Percentiles rank a stretch among this genome's conserved stretches.
phyloP scores from a whole-genome alignment of 495 filamentous ascomycete genomes.

The Podospora sp. region DNA sequence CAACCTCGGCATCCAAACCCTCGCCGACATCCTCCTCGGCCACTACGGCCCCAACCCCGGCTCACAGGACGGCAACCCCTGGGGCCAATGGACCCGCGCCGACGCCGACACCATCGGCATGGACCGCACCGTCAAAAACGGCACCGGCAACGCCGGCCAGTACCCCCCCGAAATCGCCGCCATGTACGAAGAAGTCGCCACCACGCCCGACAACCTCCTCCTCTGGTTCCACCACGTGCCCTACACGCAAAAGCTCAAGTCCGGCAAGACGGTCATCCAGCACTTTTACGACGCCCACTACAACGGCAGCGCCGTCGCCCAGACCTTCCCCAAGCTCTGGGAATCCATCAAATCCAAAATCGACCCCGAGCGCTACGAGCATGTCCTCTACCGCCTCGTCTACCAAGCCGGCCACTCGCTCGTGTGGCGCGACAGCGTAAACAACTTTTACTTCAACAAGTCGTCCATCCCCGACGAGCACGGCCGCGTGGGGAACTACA shows the following conservation, averaged over 20 bases:
- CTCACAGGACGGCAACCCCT: slow-evolving; percentile 68
- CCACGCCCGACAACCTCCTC: slow-evolving; percentile 68
- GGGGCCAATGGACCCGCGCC: slow-evolving; percentile 75
- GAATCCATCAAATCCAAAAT: slow-evolving; percentile 55
- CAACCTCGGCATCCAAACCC: slow-evolving; percentile 70
- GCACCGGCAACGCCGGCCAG: slow-evolving; percentile 65
- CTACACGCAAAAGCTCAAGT: slow-evolving; percentile 65
- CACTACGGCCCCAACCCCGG: slow-evolving; percentile 71
- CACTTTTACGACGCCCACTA: slow-evolving; percentile 78
- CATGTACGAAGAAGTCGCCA: slow-evolving; percentile 61
- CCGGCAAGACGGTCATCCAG: slow-evolving; percentile 71
- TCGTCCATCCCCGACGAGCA: slow-evolving; percentile 59
- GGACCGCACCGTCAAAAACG: slow-evolving; percentile 70
- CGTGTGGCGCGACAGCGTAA: slow-evolving; percentile 69
- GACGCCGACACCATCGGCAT: slow-evolving; percentile 63
- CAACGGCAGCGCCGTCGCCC: slow-evolving; percentile 59
- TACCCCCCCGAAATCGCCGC: slow-evolving; percentile 63
- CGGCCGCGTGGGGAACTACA: slow-evolving; percentile 59
- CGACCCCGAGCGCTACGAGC: slow-evolving; percentile 62
- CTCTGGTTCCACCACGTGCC: slow-evolving; percentile 78
- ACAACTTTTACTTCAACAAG: slow-evolving; percentile 61
- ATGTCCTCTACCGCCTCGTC: slow-evolving; percentile 57
- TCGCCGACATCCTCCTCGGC: slow-evolving; percentile 66
- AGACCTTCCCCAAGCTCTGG: slow-evolving; percentile 60
- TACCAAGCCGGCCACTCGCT: slow-evolving; percentile 72